These are phyloP conservation scores for Micromonas pusilla DNA, from an alignment of 139 green algal genomes.

Conservation along the genomic window DNA sequence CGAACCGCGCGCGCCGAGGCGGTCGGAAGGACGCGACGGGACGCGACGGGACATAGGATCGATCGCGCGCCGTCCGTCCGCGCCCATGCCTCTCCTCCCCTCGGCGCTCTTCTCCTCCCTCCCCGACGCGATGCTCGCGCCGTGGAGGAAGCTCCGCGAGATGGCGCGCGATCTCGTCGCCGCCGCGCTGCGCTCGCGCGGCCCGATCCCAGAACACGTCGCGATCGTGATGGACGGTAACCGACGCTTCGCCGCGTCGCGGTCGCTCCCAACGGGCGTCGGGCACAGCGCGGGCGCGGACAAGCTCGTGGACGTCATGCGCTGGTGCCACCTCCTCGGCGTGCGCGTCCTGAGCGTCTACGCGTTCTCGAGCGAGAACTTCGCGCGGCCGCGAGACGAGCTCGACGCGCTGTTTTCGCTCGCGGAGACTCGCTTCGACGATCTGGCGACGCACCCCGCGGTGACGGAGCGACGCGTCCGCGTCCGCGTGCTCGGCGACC, in stretches of 20 bases:
- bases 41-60: not conserved
- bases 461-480: slow-evolving; percentile 54
- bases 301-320: slow-evolving; percentile 62
- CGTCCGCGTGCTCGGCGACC: slow-evolving; percentile 70
- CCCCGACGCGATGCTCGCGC: not conserved
- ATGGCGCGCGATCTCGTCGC: not conserved
- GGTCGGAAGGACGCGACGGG: not conserved
- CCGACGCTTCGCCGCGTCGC: slow-evolving; percentile 63
- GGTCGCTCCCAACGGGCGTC: not conserved
- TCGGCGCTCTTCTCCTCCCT: not conserved
- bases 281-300: slow-evolving; percentile 24
- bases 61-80: too few species aligned
- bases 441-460: slow-evolving; percentile 36
- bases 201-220: slow-evolving; percentile 53
- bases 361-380: slow-evolving; percentile 95
- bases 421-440: slow-evolving; percentile 61
- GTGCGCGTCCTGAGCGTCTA: slow-evolving; percentile 78
- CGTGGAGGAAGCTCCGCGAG: not conserved
- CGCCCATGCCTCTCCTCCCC: not conserved
- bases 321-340: slow-evolving; percentile 84
- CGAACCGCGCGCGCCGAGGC: not conserved
- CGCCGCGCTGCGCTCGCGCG: not conserved
- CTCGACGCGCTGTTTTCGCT: slow-evolving; percentile 75
- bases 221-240: slow-evolving; percentile 98
- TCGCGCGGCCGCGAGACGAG: slow-evolving; percentile 63